Base-by-base conservation (phyloP, 305 asterid species). In the Rubia peregrina region DNA sequence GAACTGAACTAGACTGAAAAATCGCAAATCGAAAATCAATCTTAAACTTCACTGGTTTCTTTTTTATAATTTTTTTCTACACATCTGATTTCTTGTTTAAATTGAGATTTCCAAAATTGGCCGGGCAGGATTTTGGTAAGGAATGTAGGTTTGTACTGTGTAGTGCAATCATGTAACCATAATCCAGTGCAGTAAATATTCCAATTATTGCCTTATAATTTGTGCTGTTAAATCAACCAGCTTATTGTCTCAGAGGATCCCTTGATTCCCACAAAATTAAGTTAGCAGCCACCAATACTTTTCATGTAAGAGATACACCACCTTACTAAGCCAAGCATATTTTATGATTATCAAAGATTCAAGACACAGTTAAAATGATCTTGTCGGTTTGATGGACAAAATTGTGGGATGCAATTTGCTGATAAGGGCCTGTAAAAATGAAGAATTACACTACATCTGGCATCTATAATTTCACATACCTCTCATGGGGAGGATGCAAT, bases 181-280 rank as follows among this genome's bases (percentile, higher is more conserved):
- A 56, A 48, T 26, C 24, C 59, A 67, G 33, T 11, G 61, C 71
- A 48, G 33, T 48, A 40, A 16, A 14, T 24, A 14, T 48, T 56
- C 51, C 71, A 53, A 36, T 68, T 38, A 38, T 36, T 38, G 36
- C 42, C 19, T 16, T 1, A 3, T 21, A 51, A 33, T 33, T 53
- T 33, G 14, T 68, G 38, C 41, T 51, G 72, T 19, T 53, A n/a
- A 68, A 51, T 51, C 49, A 68, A 33, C 16, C 60, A 68, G 13
- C 61, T 21, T 56, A 26, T 36, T 19, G 59, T 30, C 46, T 49
- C 22, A 9, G 7, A 9, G 40, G 11, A 63, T 49, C 48, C 63
- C 49, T 49, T 49, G 56, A 49, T 68, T 33, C 22, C 55, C 26
- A 68, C 10, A 64, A 16, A 16, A 33, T 66, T 66, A 43, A 14